These are phyloP conservation scores for Bauhinia variegata DNA, from an alignment of 306 rosid species.

Conservation along the genomic window DNA sequence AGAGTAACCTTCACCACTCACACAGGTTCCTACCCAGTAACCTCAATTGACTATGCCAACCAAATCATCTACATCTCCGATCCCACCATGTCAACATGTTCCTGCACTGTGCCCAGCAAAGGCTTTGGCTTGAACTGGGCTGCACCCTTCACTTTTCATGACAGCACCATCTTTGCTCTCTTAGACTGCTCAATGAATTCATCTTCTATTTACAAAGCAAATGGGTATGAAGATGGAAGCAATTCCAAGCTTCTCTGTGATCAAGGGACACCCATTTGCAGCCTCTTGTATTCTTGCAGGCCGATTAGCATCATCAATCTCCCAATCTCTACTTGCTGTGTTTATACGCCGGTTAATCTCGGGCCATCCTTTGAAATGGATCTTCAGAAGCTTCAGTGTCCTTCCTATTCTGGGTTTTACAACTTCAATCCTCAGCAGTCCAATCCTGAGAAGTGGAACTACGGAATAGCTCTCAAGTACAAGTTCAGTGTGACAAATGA, in stretches of 20 bases:
- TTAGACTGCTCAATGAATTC: constrained; percentile 71
- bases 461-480: constrained; percentile 77
- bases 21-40: constrained; percentile 75
- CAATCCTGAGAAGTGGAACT: constrained; percentile 82
- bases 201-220: constrained; percentile 52
- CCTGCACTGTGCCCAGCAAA: constrained; percentile 63
- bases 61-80: constrained; percentile 71
- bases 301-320: constrained; percentile 62
- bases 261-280: constrained; percentile 63
- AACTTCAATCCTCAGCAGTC: constrained; percentile 64
- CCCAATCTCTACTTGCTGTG: constrained; percentile 76
- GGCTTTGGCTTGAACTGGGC: constrained; percentile 82
- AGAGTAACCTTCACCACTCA: constrained; percentile 69
- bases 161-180: constrained; percentile 62
- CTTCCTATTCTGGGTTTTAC: constrained; percentile 79
- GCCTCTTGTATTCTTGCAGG: constrained; percentile 62
- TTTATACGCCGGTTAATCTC: constrained; percentile 77
- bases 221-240: constrained; percentile 38
- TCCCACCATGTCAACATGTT: constrained; percentile 85
- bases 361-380: constrained; percentile 87
- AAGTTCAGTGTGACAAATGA: constrained; percentile 76
- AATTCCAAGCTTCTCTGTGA: constrained; percentile 65
- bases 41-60: constrained; percentile 62
- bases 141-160: constrained; percentile 66
- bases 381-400: constrained; percentile 73